A percentile compares a stretch with the other conserved stretches of the same genome.
Evolutionary conservation across 78 protist species (phyloP).

Genomic region (Anaeramoeba flamelloides): DNA sequence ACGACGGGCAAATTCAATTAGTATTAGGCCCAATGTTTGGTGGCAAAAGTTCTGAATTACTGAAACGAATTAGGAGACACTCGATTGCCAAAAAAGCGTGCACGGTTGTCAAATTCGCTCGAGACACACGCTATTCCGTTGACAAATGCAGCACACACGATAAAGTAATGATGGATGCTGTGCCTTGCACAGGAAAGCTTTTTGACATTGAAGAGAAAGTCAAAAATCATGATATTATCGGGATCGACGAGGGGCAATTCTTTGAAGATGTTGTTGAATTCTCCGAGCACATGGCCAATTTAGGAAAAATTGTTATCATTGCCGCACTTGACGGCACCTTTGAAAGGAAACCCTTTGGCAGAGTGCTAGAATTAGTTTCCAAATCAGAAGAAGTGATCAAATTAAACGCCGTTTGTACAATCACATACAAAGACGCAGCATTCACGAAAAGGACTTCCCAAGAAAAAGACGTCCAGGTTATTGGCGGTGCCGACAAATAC

Average conservation of each 20-base stretch:
- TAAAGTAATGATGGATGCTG: conserved; percentile 33
- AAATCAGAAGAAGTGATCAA: conserved; percentile 53
- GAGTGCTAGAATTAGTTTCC: conserved; percentile 45
- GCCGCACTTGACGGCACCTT: conserved; percentile 56
- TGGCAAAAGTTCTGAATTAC: conserved; percentile 63
- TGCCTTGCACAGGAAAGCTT: conserved; percentile 23
- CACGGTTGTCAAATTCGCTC: conserved; percentile 7
- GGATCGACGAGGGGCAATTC: conserved; percentile 79
- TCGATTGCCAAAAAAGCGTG: conserved; percentile 37
- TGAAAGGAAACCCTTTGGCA: conserved; percentile 32
- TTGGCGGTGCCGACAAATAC: conserved; percentile 72
- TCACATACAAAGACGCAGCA: conserved; percentile 45
- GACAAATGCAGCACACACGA: conserved; percentile 48
- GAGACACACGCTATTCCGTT: conserved; percentile 28
- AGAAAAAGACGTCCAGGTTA: conserved; percentile 40
- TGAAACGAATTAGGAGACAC: conserved; percentile 46
- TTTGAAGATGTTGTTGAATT: conserved; percentile 63
- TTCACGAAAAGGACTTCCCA: conserved; percentile 47
- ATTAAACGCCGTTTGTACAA: conserved; percentile 55
- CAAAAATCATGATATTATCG: conserved; percentile 46
- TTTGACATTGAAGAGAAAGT: conserved; percentile 20
- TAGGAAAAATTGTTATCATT: conserved; percentile 64
- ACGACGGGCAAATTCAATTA: too few relatives aligned
- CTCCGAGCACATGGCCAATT: conserved; percentile 48
- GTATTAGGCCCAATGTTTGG: too few relatives aligned